Evolutionary conservation across 2,329 filamentous ascomycete species (phyloP).

Genomic region (Tolypocladium inflatum): DNA sequence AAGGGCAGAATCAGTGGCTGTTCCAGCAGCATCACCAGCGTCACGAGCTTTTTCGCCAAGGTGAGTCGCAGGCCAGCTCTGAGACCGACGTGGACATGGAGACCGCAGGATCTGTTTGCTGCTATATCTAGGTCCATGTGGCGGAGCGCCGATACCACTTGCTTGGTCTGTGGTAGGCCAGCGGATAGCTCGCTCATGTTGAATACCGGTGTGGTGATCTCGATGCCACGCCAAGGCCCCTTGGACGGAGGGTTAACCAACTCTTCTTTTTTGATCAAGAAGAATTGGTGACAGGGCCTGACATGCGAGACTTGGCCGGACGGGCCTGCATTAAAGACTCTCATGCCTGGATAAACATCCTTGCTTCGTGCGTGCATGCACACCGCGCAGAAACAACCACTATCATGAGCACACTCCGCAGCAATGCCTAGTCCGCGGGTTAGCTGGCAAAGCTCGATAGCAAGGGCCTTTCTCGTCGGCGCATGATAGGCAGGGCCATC

Average conservation of each 20-base stretch:
- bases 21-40: slow-evolving; percentile 12
- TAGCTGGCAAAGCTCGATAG: not conserved
- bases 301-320: not conserved
- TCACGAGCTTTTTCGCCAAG: slow-evolving; percentile 13
- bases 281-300: slow-evolving; percentile 2
- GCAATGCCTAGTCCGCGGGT: not conserved
- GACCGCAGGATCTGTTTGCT: slow-evolving; percentile 10
- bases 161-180: slow-evolving; percentile 5
- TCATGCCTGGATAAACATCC: not conserved
- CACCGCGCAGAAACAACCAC: not conserved
- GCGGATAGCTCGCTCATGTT: slow-evolving; percentile 6
- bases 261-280: slow-evolving; percentile 8
- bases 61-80: slow-evolving; percentile 11
- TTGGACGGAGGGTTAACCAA: not conserved
- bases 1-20: slow-evolving; percentile 1
- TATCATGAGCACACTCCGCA: not conserved
- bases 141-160: slow-evolving; percentile 4
- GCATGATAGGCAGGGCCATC: not conserved
- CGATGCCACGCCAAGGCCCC: slow-evolving; percentile 7
- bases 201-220: slow-evolving; percentile 12
- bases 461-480: not conserved
- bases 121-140: not conserved
- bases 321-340: not conserved
- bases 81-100: slow-evolving; percentile 16
- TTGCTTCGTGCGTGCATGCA: not conserved